Conservation (phyloP, 352 stramenopile species). For the Phytophthora lateralis region DNA sequence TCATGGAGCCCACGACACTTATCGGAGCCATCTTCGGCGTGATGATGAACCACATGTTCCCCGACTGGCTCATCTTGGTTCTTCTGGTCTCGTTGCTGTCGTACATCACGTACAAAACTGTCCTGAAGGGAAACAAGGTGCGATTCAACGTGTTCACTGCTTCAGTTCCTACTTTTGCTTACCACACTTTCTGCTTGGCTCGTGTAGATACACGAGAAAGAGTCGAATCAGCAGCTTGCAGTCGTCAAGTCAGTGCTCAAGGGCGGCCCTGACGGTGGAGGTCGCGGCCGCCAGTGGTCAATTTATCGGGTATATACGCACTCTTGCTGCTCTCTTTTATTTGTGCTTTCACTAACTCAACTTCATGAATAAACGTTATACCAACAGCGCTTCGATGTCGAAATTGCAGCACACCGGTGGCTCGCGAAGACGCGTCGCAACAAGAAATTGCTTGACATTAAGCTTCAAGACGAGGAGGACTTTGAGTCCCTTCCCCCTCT, state of each 20-base stretch:
- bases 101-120: constrained; percentile 79
- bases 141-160: background rate
- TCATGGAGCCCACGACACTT: constrained; percentile 97
- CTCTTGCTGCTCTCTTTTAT: background rate
- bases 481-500: constrained; percentile 65
- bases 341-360: constrained; percentile 1
- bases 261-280: constrained; percentile 46
- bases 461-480: constrained; percentile 62
- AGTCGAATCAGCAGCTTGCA: constrained; percentile 46
- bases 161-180: background rate
- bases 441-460: constrained; percentile 49
- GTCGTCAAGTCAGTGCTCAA: constrained; percentile 62
- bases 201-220: constrained; percentile 59
- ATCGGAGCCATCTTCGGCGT: constrained; percentile 82
- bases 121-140: constrained; percentile 71
- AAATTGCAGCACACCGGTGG: constrained; percentile 65
- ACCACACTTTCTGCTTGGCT: background rate
- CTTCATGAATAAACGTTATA: background rate
- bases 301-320: constrained; percentile 59
- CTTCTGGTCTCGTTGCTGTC: constrained; percentile 78
- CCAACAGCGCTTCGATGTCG: constrained; percentile 65
- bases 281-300: constrained; percentile 61
- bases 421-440: constrained; percentile 66
- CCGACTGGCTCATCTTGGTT: constrained; percentile 83
- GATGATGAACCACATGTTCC: constrained; percentile 85